Base-by-base conservation (phyloP, 1,284 basidiomycete genomes). In the Grifola frondosa region DNA sequence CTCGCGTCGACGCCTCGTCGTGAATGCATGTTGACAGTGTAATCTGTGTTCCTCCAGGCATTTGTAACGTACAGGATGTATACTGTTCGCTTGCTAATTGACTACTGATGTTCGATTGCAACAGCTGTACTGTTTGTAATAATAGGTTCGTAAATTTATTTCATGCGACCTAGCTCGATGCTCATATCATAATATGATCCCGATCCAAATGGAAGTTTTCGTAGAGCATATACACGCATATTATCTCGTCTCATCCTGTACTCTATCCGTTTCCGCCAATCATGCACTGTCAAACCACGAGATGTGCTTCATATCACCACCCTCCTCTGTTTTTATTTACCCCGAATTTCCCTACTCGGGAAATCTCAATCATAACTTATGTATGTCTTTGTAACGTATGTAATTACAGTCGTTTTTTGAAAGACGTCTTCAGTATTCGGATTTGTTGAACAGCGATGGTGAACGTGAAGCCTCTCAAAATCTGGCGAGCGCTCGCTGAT, bases 141-240 rank as follows among this genome's bases (percentile, higher is more conserved):
- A 77, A 82, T 63, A 75, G 76, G 77, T 74, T 16, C 37, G 66
- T 61, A 1, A 8, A 33, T 26, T 17, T 29, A 9, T 35, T 48
- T 15, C 21, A n/a, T 7, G 15, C 20, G 35, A 19, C 20, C 31
- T 11, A 38, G 32, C 35, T 13, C 11, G 21, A 37, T n/a, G 12
- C 51, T 44, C 37, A 53, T 32, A 17, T 13, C 16, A 12, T 37
- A 13, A 48, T n/a, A n/a, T n/a, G n/a, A n/a, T n/a, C n/a, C n/a
- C n/a, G n/a, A n/a, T n/a, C n/a, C n/a, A 78, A 78, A 57, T 84
- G 81, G 81, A 85, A 85, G 56, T 84, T 85, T 59, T 85, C 81
- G 45, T 84, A 69, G 69, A 48, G 22, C 23, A 43, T 12, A 22
- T 37, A 33, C 42, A 19, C 32, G 21, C 32, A 21, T 48, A 49